These are phyloP conservation scores for Cercospora sp. DNA, from an alignment of 2,329 filamentous ascomycete genomes.

Conservation along the genomic window DNA sequence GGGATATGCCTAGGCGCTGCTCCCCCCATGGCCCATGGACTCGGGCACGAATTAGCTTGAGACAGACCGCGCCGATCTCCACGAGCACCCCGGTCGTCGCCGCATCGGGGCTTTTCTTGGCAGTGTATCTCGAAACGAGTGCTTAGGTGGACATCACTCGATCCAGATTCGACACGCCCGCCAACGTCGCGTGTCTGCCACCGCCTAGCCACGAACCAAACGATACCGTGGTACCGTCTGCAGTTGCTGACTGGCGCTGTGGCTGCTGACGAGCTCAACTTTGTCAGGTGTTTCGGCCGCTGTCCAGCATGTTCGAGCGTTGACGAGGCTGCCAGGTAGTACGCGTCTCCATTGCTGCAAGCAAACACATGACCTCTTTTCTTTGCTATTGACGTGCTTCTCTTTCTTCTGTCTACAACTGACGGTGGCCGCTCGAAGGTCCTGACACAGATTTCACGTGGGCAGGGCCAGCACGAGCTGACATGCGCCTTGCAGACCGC, in stretches of 20 bases:
- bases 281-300: slow-evolving; percentile 2
- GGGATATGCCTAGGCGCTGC: background rate
- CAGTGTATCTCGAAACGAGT: background rate
- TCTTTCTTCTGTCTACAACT: background rate
- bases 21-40: background rate
- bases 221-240: background rate
- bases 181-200: background rate
- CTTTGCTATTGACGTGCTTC: background rate
- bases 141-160: background rate
- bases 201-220: background rate
- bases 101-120: background rate
- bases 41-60: background rate
- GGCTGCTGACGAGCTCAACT: background rate
- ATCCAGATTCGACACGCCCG: background rate
- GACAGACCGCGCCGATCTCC: background rate
- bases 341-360: slow-evolving; percentile 5
- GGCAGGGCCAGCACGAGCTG: background rate
- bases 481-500: background rate
- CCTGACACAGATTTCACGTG: background rate
- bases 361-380: background rate
- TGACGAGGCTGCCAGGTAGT: slow-evolving; percentile 10
- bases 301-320: slow-evolving; percentile 1
- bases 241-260: background rate
- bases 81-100: background rate
- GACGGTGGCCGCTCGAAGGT: background rate